Base-by-base conservation (phyloP, 1,284 basidiomycete species). In the Anthracocystis panici-leucophaei region DNA sequence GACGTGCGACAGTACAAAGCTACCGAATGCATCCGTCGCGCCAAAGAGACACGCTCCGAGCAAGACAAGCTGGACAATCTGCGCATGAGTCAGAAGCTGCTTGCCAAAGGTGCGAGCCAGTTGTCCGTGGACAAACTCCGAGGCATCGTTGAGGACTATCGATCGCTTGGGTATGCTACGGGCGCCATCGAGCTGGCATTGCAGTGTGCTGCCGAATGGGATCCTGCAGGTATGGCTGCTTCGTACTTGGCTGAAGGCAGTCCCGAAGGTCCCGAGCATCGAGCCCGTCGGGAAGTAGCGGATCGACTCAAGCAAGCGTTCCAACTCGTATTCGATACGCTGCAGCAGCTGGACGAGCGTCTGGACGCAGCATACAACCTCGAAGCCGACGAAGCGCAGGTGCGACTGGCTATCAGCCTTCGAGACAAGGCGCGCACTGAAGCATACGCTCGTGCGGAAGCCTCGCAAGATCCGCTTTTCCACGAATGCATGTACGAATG, bases 1-100 rank as follows among this genome's bases (percentile, higher is more conserved):
- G 97, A 99, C 86, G 97, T 99, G 46, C 92, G 97, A 88, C 87
- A 97, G 53, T 98, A 99, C 88, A 99, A 99, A 92, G 96, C 96
- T 1, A 92, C 94, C 83, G 97, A 99, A 86, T 93, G 92, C 77
- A 89, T 97, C 48, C 92, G 94, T 8, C 92, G 93, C 79, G 95
- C 97, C 25, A 91, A 92, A 51, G 93, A 95, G 84, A 91, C 92
- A 16, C 88, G 89, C 53, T 92, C 91, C 81, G 55, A 89, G 91
- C 77, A 74, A 41, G 56, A 66, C 25, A 55, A 65, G 52, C 45
- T 50, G 41, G 72, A 63, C 42, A 60, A 65, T 38, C 68, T 70
- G 63, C 62, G 48, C 20, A 44, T 68, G 54, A 74, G 67, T 25
- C 42, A 78, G 46, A 71, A 93, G 54, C 86, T 98, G 52, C 97